A percentile compares a stretch with the other conserved stretches of the same genome.
Evolutionary conservation across 768 basidiomycete genomes (phyloP).

Genomic region (Leccinellum albellum): DNA sequence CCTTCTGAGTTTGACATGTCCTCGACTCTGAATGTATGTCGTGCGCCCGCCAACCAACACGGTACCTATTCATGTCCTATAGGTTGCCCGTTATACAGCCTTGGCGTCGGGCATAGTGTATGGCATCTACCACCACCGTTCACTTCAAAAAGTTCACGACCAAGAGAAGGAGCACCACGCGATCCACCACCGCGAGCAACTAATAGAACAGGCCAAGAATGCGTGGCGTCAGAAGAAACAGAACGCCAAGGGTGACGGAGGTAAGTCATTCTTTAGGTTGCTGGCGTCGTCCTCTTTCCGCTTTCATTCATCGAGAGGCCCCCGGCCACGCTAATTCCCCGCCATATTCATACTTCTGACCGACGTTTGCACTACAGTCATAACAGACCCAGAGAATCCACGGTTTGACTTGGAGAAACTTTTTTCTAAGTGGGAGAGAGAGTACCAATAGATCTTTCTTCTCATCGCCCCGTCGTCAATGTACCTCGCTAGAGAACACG

Average conservation of each 20-base stretch:
- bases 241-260: conserved; percentile 44
- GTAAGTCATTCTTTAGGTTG: conserved; percentile 41
- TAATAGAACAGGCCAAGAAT: conserved; percentile 84
- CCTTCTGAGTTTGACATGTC: conserved; percentile 47
- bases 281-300: not conserved
- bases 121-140: conserved; percentile 88
- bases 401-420: conserved; percentile 95
- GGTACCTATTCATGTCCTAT: conserved; percentile 7
- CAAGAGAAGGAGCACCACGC: conserved; percentile 71
- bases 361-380: conserved; percentile 49
- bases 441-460: conserved; percentile 46
- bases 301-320: not conserved
- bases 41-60: not conserved
- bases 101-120: conserved; percentile 84
- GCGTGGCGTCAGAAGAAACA: conserved; percentile 83
- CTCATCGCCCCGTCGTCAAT: conserved; percentile 17
- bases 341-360: conserved; percentile 7
- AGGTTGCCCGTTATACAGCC: conserved; percentile 95
- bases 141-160: conserved; percentile 80
- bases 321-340: not conserved
- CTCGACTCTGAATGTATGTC: conserved; percentile 70
- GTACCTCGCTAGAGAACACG: conserved; percentile 27
- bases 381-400: conserved; percentile 93
- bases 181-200: conserved; percentile 64
- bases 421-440: conserved; percentile 69